Evolutionary conservation across 345 rosid species (phyloP).

Genomic region (Eucalyptus erythrocorys): DNA sequence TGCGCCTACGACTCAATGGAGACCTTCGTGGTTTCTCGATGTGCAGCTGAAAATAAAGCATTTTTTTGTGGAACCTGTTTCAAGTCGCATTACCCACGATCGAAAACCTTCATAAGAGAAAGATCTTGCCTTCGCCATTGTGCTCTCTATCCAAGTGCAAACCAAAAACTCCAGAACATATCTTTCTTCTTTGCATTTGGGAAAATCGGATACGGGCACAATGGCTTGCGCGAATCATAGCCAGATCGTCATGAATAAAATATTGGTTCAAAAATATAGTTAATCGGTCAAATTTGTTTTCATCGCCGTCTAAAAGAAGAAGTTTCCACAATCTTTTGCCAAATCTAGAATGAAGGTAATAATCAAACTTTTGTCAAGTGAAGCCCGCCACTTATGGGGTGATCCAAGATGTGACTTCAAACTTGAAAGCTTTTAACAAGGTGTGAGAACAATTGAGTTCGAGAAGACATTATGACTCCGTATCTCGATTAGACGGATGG

Average conservation of each 20-base stretch:
- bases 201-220: neutral
- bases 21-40: neutral
- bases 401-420: neutral
- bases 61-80: neutral
- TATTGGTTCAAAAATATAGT: too few relatives aligned
- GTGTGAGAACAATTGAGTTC: neutral
- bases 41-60: neutral
- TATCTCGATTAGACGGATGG: neutral
- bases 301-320: too few relatives aligned
- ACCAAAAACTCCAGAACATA: neutral
- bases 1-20: neutral
- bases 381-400: neutral
- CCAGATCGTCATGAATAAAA: neutral
- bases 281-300: too few relatives aligned
- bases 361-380: neutral
- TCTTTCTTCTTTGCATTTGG: neutral
- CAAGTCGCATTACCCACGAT: neutral
- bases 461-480: neutral
- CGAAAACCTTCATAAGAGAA: neutral
- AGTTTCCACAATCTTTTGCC: neutral
- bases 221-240: neutral
- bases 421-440: neutral
- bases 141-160: neutral
- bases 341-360: neutral
- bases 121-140: neutral